Evolutionary conservation across 1,284 basidiomycete species (phyloP), one percentile per base, ranked within the genome.

Genomic region (Cutaneotrichosporon daszewskae): DNA sequence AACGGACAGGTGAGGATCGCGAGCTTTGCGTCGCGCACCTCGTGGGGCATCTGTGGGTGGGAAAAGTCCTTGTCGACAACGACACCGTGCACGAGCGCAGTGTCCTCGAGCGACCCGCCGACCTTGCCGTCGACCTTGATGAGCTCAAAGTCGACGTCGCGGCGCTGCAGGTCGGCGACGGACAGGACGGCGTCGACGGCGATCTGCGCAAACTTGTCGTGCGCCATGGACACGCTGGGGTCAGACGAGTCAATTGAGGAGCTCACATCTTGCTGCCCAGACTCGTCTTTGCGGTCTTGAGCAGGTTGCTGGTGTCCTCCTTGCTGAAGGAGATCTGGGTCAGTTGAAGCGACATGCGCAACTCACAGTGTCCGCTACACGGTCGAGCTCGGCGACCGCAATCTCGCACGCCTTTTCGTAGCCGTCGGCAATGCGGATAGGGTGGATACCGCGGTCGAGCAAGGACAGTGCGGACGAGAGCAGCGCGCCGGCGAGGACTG

Each of bases 61-160:
- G 91, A 96, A 84, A 98, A 92, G 75, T 98, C 92, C 74, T 98
- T 96, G 82, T 98, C 92, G 68, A 98, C 81, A 55, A 98, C 85
- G 32, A 98, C 94, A 60, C 94, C 92, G 60, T 87, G 85, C 51
- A 68, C 62, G 35, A 68, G 80, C 24, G 80, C 79, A 8, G 89
- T 97, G 73, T 99, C 95, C 25, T 89, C 89, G 35, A 99, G 80
- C 9, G 88, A 88, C 33, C 95, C 94, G 42, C 94, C 95, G 54
- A 97, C 91, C 75, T 98, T 98, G 65, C 94, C 94, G 62, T 96
- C 89, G 24, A 98, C 94, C 72, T 99, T 98, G 80, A 98, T 97
- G 53, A 98, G 78, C 74, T 99, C 94, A 71, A 99, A 98, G 48
- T 88, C 85, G 19, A 99, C 94, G 69, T 98, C 95, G 49, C 83